A percentile compares a stretch with the other conserved stretches of the same genome.
These are phyloP conservation scores for Dissophora globulifera DNA, from an alignment of 192 early-diverging fungal species.

Conservation along the genomic window DNA sequence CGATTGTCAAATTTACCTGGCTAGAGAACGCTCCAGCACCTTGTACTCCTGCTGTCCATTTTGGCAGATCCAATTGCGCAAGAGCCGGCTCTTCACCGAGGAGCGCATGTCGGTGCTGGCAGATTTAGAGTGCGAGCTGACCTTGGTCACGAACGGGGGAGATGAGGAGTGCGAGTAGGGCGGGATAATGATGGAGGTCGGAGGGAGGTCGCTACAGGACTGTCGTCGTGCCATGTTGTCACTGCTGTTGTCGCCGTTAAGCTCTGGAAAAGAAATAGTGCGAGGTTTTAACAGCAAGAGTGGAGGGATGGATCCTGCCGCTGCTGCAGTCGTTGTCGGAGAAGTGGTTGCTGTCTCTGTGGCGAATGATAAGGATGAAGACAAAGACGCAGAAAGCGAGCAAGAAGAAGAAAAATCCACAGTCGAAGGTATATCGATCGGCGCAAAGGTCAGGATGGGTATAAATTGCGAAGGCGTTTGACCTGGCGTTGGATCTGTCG, in stretches of 20 bases:
- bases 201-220: constrained; percentile 48
- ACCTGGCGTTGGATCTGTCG: constrained; percentile 10
- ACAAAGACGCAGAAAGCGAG: constrained; percentile 20
- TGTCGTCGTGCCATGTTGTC: constrained; percentile 43
- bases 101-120: constrained; percentile 49
- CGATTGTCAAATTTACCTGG: constrained; percentile 29
- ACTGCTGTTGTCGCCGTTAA: neutral
- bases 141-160: constrained; percentile 36
- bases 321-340: too few species aligned
- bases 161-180: constrained; percentile 44
- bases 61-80: constrained; percentile 51
- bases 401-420: constrained; percentile 4
- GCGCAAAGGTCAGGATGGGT: constrained; percentile 16
- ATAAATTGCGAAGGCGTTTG: constrained; percentile 7
- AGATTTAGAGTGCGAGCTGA: constrained; percentile 38
- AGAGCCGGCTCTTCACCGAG: constrained; percentile 46
- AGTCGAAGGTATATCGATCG: constrained; percentile 10
- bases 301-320: constrained; percentile 16
- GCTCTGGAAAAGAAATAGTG: constrained; percentile 23
- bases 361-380: neutral
- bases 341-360: too few species aligned
- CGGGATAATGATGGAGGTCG: constrained; percentile 47
- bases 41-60: constrained; percentile 50
- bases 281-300: constrained; percentile 5
- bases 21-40: constrained; percentile 39